Base-by-base conservation (phyloP, 768 basidiomycete species). In the Suillus luteus region DNA sequence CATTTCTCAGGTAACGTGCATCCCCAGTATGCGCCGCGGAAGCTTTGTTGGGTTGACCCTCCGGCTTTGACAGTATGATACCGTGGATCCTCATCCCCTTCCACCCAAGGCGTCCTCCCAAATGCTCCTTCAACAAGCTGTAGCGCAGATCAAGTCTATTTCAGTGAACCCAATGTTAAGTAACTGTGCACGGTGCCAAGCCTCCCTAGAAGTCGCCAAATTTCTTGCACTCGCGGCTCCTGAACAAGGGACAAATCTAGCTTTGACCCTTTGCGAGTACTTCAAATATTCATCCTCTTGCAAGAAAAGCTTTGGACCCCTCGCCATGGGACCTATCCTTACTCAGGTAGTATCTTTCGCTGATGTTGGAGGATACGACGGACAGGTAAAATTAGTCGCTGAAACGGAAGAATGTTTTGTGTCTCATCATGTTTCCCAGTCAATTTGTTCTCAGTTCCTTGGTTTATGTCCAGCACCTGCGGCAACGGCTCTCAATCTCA, bases 301-400 rank as follows among this genome's bases (percentile, higher is more conserved):
- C 72, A 76, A 77, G 62, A 76, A 75, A 17, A 80, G 74, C 35
- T 89, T 78, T 70, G 81, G 85, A 27, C 67, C 75, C 9, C 72
- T 79, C 60, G 81, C 79, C 5, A 71, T 86, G 19, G 90, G 91
- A 0, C 75, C 86, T 3, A 79, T 88, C 37, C 72, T 91, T 64
- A 89, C 91, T 0, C 91, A 92, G 73, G 89, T 92, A 12, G 65
- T 88, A 44, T 85, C 89, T 12, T 87, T 86, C 65, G 87, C 90
- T 8, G 84, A 92, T 69, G 85, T 88, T 2, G 86, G 85, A 14
- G 89, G 89, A 6, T 85, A 85, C 61, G 91, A 92, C 68, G 91
- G 91, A 15, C 87, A 90, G 80, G 88, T 89, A 66, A 38, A 54
- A 71, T 66, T 41, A 11, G 55, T 59, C 40, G 27, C 12, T 12